Conservation (phyloP, 1,284 basidiomycete species). For the Moesziomyces parantarcticus region DNA sequence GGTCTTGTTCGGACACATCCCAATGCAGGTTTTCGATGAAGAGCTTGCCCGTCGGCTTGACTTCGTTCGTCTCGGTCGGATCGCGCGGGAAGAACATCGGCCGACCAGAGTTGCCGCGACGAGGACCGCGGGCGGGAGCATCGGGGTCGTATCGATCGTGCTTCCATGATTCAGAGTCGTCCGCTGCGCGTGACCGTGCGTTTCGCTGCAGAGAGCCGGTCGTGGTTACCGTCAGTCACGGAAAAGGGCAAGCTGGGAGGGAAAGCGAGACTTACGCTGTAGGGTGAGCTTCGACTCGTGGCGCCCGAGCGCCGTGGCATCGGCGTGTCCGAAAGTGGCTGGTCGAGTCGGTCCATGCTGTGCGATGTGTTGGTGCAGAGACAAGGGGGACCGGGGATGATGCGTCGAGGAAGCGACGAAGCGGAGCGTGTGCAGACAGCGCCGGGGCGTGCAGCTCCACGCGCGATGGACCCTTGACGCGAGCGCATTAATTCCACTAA, state of each 20-base stretch:
- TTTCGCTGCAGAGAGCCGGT: constrained; percentile 12
- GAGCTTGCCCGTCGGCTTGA: constrained; percentile 70
- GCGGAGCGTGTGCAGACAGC: no score
- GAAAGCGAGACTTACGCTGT: constrained; percentile 21
- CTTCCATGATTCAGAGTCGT: constrained; percentile 31
- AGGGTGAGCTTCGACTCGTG: constrained; percentile 35
- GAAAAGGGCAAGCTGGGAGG: not conserved
- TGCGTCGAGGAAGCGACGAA: no score
- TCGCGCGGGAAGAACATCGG: constrained; percentile 41
- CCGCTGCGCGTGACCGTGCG: constrained; percentile 13
- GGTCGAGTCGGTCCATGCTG: constrained; percentile 36
- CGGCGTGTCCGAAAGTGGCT: constrained; percentile 18
- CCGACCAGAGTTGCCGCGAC: constrained; percentile 13
- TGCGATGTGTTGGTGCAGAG: no score
- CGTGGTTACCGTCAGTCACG: not conserved
- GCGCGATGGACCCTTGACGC: no score
- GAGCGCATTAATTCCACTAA: no score
- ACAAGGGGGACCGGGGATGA: no score
- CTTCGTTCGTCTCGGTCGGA: constrained; percentile 28
- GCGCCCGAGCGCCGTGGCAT: constrained; percentile 19
- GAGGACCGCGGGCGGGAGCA: constrained; percentile 9
- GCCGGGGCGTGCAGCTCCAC: no score
- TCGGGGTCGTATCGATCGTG: constrained; percentile 31
- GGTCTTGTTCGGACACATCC: constrained; percentile 86
- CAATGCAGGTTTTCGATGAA: constrained; percentile 91